Evolutionary conservation across 306 rosid species (phyloP), one percentile per base, ranked within the genome.

Genomic region (Arachis stenosperma): DNA sequence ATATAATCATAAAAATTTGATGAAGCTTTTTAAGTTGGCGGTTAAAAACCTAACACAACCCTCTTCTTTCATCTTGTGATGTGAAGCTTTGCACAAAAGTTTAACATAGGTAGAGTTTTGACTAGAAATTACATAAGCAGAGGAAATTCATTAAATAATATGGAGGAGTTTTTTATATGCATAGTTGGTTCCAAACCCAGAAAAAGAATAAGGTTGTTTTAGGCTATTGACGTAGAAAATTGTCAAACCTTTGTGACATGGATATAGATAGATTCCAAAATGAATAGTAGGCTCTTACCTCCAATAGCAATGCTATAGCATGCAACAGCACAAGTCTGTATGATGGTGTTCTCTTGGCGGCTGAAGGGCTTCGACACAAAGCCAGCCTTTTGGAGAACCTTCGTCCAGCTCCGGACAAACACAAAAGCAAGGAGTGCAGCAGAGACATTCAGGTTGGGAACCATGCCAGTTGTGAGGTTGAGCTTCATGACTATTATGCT

Each of bases 271-370:
- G 10, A 9, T 40, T 17, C 53, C 4, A 9, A n/a, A 52, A 52
- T 42, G 29, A 66, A 1, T 61, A 62, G 6, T 2, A 50, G 48
- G 2, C 3, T 78, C 50, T 0, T 42, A 92, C 98, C 98, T 82
- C 96, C 91, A 61, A 88, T 71, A 47, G 97, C 83, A 81, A 93
- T 89, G 79, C 94, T 89, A 64, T 89, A 93, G 71, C 98, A 91
- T 3, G 98, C 98, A 62, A 93, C 96, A 0, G 96, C 86, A 43
- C 94, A 89, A 14, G 98, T 93, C 14, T 93, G 98, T 30, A 93
- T 91, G 82, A 93, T 89, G 58, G 98, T 93, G 64, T 93, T 93
- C 85, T 93, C 98, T 71, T 89, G 98, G 43, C 91, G 87, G 52
- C 91, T 88, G 78, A 93, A 93, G 44, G 98, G 98, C 70, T 83